Conservation (phyloP, 495 filamentous ascomycete species). For the Chlorociboria aeruginascens region DNA sequence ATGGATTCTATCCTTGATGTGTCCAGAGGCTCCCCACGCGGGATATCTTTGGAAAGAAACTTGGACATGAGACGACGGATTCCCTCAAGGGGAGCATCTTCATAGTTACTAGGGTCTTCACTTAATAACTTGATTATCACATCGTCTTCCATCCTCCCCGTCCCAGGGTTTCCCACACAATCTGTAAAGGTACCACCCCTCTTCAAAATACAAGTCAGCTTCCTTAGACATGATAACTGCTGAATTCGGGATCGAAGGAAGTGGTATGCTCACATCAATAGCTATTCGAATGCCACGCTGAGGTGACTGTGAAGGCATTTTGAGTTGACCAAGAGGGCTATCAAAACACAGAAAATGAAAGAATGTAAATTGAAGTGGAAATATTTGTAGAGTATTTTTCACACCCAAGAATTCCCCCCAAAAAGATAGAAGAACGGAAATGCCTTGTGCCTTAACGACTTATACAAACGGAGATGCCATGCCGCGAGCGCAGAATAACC, state of each 20-base stretch:
- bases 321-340: background rate
- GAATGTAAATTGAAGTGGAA: too few species aligned
- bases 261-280: conserved; percentile 32
- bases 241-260: background rate
- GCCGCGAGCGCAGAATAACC: too few species aligned
- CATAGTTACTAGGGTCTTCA: conserved; percentile 81
- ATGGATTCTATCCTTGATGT: conserved; percentile 75
- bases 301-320: conserved; percentile 10
- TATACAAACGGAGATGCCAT: too few species aligned
- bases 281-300: conserved; percentile 40
- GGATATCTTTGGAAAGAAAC: conserved; percentile 63
- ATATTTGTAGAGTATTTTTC: too few species aligned
- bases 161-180: conserved; percentile 52
- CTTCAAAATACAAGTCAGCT: conserved; percentile 16
- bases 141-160: conserved; percentile 49
- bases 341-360: too few species aligned
- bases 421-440: too few species aligned
- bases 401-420: too few species aligned
- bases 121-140: conserved; percentile 81
- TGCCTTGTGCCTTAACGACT: too few species aligned
- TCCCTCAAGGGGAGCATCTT: conserved; percentile 81
- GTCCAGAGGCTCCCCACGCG: conserved; percentile 71
- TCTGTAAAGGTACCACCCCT: conserved; percentile 65
- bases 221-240: background rate
- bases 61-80: conserved; percentile 81